Evolutionary conservation across 805 yeast genomes (phyloP), one percentile per base, ranked within the genome.

Genomic region (Candida namnaoensis): DNA sequence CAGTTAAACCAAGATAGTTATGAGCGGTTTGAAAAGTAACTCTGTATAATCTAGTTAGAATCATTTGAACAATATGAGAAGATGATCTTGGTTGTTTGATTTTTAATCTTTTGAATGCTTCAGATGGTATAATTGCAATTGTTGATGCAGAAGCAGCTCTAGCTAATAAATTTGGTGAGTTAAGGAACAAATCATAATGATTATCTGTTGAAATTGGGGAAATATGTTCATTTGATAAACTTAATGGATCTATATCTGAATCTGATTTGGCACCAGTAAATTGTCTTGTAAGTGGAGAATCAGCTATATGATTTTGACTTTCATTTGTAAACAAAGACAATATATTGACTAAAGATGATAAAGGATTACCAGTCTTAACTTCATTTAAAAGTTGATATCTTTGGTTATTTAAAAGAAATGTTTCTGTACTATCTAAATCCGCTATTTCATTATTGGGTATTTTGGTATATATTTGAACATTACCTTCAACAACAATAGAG

Each of bases 1-100:
- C 66, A 0, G 97, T 88, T 23, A 91, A 63, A 0, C 95, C 96
- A 38, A 91, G 66, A 58, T 91, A 93, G 47, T 77, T 74, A 57
- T 90, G 93, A 9, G 93, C 86, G 0, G 97, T 86, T 54, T 86
- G 90, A 60, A 91, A 80, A 0, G 98, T 91, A 8, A 93, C 96
- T 49, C 95, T 76, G 57, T 88, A 87, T 41, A 93, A 69, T 47
- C 95, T 74, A 1, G 95, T 82, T 42, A 91, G 64, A 24, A 91
- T 87, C 77, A 91, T 88, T 52, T 95, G 96, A 12, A 91, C 91
- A 28, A 93, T 90, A 59, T 90, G 96, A 0, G 96, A 86, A 0
- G 96, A 82, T 1, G 96, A 86, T 47, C 84, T 77, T 6, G 98
- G 98, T 55, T 80, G 87, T 51, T 80, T 84, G 28, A 66, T 57